These are phyloP conservation scores for Eragrostis tef DNA, from an alignment of 202 grass and related monocot species.

Conservation along the genomic window DNA sequence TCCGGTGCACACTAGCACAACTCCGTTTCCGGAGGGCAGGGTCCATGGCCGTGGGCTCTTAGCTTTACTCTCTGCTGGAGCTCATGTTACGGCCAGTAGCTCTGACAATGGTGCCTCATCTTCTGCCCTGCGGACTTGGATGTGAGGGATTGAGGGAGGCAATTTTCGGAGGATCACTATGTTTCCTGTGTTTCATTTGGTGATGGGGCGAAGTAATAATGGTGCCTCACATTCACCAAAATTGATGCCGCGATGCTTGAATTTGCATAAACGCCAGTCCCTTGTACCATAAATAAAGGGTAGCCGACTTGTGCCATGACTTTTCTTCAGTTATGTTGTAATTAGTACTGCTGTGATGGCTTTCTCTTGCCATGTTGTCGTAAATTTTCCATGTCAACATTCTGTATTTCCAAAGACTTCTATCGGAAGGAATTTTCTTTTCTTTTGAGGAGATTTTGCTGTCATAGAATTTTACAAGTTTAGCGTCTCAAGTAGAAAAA, in stretches of 20 bases:
- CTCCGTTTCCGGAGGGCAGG: conserved; percentile 60
- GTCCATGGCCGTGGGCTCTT: conserved; percentile 73
- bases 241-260: conserved; percentile 8
- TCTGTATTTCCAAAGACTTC: not conserved
- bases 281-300: conserved; percentile 47
- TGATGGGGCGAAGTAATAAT: not conserved
- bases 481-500: not conserved
- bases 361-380: not conserved
- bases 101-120: conserved; percentile 31
- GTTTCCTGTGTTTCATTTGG: not conserved
- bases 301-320: not conserved
- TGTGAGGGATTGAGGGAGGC: conserved; percentile 35
- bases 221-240: not conserved
- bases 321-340: conserved; percentile 31
- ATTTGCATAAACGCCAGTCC: conserved; percentile 31
- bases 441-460: not conserved
- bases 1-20: not conserved
- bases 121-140: conserved; percentile 55
- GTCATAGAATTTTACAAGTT: not conserved
- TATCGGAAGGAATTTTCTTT: too few relatives aligned
- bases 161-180: not conserved
- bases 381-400: not conserved
- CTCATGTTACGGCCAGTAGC: not conserved
- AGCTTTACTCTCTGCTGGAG: conserved; percentile 48
- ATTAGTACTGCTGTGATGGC: conserved; percentile 1